Evolutionary conservation across 169 alveolate species (phyloP), one percentile per base, ranked within the genome.

Genomic region (Cystoisospora suis): DNA sequence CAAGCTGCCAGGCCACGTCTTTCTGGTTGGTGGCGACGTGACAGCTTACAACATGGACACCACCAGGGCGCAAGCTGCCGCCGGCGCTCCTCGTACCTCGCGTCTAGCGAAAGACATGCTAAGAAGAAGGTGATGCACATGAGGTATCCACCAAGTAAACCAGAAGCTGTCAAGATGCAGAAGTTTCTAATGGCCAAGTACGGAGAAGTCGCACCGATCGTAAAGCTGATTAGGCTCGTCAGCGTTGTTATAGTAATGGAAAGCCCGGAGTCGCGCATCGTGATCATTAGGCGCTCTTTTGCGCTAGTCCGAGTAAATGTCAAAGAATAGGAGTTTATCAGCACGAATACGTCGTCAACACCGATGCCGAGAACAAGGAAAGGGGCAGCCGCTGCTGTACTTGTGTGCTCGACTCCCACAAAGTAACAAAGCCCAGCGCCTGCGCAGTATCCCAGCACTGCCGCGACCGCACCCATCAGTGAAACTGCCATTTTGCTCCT

Each of bases 281-380:
- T 93, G 72, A 94, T 87, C 77, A 91, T 95, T 75, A 96, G 90
- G 77, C 97, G 91, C 46, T 94, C 95, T 34, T 92, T 94, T 36
- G 96, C 96, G 72, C 92, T 93, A 38, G 94, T 94, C 61, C 93
- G 83, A 81, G 94, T 95, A 69, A 91, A 94, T 12, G 96, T 89
- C 80, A 96, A 91, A 0, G 96, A 90, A 59, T 94, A 96, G 0
- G 96, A 94, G 90, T 96, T 95, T 70, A 96, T 70, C 2, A 96
- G 93, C 27, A 96, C 97, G 85, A 95, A 95, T 1, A 94, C 94
- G 49, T 96, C 97, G 65, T 96, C 97, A 29, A 96, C 95, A 27
- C 97, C 97, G 36, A 96, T 96, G 42, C 97, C 97, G 29, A 96
- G 87, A 23, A 95, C 96, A 20, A 96, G 92, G 89, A 96, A 94